Conservation (phyloP, 2,329 filamentous ascomycete species). For the Lasiodiplodia hormozganensis region DNA sequence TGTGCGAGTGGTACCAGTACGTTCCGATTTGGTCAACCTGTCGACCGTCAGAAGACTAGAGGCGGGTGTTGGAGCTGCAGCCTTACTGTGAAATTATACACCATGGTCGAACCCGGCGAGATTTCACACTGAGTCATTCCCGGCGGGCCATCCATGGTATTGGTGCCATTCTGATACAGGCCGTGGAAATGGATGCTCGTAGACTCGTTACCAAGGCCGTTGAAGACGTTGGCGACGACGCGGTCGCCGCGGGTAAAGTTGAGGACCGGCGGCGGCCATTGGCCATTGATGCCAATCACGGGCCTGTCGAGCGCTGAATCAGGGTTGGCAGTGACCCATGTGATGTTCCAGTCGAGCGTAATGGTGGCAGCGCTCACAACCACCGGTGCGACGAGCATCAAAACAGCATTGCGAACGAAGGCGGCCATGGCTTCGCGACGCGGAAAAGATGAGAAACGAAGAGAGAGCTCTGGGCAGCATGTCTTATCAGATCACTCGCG, state of each 20-base stretch:
- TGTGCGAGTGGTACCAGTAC: slow-evolving; percentile 74
- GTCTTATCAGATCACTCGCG: background rate
- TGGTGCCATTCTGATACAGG: slow-evolving; percentile 79
- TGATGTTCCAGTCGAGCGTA: slow-evolving; percentile 60
- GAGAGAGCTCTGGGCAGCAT: background rate
- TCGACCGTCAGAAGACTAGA: slow-evolving; percentile 2
- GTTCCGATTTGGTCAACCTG: slow-evolving; percentile 60
- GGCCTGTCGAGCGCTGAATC: slow-evolving; percentile 56
- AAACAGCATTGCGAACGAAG: slow-evolving; percentile 37
- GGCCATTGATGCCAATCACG: slow-evolving; percentile 72
- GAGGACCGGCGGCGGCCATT: slow-evolving; percentile 76
- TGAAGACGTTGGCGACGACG: slow-evolving; percentile 72
- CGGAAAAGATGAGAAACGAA: slow-evolving; percentile 63
- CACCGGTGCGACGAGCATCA: slow-evolving; percentile 36
- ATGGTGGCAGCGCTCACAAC: slow-evolving; percentile 43
- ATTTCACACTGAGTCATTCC: slow-evolving; percentile 67
- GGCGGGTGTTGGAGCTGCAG: slow-evolving; percentile 27
- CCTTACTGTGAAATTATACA: slow-evolving; percentile 70
- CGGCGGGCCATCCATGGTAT: slow-evolving; percentile 74
- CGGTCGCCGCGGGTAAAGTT: slow-evolving; percentile 77
- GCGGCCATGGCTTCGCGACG: slow-evolving; percentile 52
- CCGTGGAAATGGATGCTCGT: slow-evolving; percentile 80
- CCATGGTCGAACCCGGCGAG: slow-evolving; percentile 66
- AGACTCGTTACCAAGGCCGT: slow-evolving; percentile 68
- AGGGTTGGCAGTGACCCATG: slow-evolving; percentile 63